Evolutionary conservation across 257 asterid species (phyloP).

Genomic region (Nicotiana attenuata): DNA sequence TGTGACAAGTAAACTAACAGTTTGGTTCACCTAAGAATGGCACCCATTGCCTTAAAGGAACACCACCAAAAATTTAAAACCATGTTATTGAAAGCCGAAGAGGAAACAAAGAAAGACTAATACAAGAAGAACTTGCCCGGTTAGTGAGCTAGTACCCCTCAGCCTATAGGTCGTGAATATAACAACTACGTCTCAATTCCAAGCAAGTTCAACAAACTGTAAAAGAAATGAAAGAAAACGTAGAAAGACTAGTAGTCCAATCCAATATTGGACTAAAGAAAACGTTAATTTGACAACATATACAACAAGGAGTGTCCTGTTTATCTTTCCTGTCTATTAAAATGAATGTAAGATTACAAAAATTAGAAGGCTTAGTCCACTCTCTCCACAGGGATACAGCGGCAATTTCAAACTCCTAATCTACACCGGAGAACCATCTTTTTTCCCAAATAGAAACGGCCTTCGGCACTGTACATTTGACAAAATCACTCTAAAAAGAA

Average conservation of each 20-base stretch:
- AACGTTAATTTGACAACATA: constrained; percentile 19
- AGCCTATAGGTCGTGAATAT: background rate
- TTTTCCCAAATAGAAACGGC: constrained; percentile 25
- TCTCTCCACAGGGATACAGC: constrained; percentile 7
- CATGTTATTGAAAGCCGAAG: background rate
- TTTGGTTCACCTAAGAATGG: background rate
- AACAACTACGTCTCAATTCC: background rate
- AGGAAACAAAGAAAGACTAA: background rate
- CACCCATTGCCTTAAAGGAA: background rate
- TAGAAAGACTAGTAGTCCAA: constrained; percentile 11
- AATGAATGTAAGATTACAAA: constrained; percentile 33
- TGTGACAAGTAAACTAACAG: background rate
- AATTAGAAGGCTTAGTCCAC: constrained; percentile 49
- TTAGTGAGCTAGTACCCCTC: background rate
- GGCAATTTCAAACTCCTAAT: constrained; percentile 32
- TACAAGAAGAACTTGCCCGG: background rate
- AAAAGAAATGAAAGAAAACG: background rate
- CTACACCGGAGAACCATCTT: constrained; percentile 37
- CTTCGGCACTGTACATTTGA: constrained; percentile 58
- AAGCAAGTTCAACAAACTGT: background rate
- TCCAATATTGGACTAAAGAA: constrained; percentile 23
- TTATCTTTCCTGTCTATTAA: constrained; percentile 25
- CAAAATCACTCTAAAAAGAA: constrained; percentile 52
- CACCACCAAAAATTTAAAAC: background rate
- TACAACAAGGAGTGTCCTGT: constrained; percentile 25